Base-by-base conservation (phyloP, 1,139 yeast species). In the Fermentozyma sake region DNA sequence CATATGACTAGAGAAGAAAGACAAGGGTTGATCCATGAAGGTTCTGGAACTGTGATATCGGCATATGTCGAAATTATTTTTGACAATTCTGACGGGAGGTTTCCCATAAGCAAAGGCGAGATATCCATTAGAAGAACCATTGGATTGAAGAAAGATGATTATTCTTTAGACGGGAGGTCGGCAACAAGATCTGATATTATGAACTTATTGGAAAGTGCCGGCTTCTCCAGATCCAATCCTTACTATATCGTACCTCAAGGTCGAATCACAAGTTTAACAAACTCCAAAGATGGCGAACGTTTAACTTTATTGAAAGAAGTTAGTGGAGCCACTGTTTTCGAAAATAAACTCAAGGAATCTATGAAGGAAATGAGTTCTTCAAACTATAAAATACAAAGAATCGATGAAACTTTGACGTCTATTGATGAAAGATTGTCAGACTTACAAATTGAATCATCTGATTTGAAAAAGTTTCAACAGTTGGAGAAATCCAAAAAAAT, bases 221-320 rank as follows among this genome's bases (percentile, higher is more conserved):
- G 98, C 0, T 87, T 91, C 48, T 83, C 95, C 2, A 70, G 85
- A 34, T 79, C 89, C 3, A 89, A 87, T 40, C 96, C 97, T 0
- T 91, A 89, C 55, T 91, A 91, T 53, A 89, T 91, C 44, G 98
- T 91, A 3, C 98, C 98, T 1, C 99, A 91, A 54, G 99, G 99
- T 10, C 70, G 85, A 43, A 85, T 87, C 44, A 79, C 89, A 0
- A 70, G 82, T 2, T 65, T 91, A 35, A 91, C 98, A 1, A 87
- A 87, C 49, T 91, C 96, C 1, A 82, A 83, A 42, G 96, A 87
- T 50, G 51, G 72, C 3, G 96, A 89, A 48, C 69, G 97, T 35
- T 63, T 91, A 33, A 69, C 76, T 17, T 61, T 89, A 22, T 62
- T 91, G 39, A 87, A 91, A 44, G 96, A 87, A 48, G 96, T 89